Evolutionary conservation across 305 asterid species (phyloP), one percentile per base, ranked within the genome.

Genomic region (Solanum hybrid): DNA sequence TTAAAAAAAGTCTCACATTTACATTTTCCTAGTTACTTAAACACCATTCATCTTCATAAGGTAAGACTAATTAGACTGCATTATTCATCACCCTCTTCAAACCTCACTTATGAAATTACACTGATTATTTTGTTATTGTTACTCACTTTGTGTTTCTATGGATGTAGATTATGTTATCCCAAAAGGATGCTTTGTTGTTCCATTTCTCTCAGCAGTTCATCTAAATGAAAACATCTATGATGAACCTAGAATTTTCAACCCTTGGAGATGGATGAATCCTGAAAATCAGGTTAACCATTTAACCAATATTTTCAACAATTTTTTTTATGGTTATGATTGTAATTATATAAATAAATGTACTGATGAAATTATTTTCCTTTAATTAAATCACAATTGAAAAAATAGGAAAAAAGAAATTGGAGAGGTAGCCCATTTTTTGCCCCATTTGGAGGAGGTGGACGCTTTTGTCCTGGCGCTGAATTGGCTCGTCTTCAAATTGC

Each of bases 391-490:
- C 14, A 31, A 85, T 56, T 51, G 46, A 22, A 20, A 56, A 56
- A 32, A 56, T 72, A 96, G 99, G 98, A 96, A 90, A 97, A 96
- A 94, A 93, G 98, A 89, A 97, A 96, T 73, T 97, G 99, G 98
- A 93, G 98, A 94, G 94, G 88, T 87, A 92, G 97, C 87, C 94
- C 94, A 85, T 89, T 91, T 90, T 97, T 96, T 90, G 93, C 97
- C 17, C 99, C 99, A 22, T 97, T 96, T 87, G 99, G 99, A 14
- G 99, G 99, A 89, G 99, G 99, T 26, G 92, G 94, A 60, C 93
- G 99, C 88, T 97, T 97, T 79, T 97, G 99, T 81, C 99, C 99
- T 4, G 99, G 99, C 85, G 99, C 99, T 32, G 99, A 97, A 93
- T 90, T 97, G 90, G 97, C 98, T 76, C 98, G 99, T 85, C 98